Conservation (phyloP, 1,284 basidiomycete species). For the Mixia osmundae region DNA sequence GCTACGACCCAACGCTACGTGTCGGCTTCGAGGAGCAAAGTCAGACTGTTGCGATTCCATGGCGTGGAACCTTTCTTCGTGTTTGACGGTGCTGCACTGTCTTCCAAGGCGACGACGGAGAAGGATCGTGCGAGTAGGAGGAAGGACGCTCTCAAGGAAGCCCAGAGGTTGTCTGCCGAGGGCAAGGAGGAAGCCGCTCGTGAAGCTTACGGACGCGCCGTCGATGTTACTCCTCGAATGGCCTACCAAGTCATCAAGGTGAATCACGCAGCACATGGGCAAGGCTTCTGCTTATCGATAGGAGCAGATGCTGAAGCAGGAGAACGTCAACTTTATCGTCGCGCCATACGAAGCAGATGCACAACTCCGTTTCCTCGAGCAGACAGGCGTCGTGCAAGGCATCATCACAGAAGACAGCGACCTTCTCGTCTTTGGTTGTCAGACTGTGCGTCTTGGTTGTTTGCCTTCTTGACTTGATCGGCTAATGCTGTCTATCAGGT, state of each 20-base stretch:
- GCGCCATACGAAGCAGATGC: constrained; percentile 98
- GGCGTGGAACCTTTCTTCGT: constrained; percentile 76
- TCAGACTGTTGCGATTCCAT: constrained; percentile 62
- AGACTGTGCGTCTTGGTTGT: constrained; percentile 34
- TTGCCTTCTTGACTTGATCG: background rate
- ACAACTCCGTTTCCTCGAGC: constrained; percentile 72
- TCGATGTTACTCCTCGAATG: constrained; percentile 94
- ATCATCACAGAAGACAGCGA: constrained; percentile 98
- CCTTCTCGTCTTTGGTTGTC: constrained; percentile 85
- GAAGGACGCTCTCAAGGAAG: constrained; percentile 40
- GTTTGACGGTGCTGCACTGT: constrained; percentile 86
- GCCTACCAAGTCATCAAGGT: constrained; percentile 94
- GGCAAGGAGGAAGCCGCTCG: constrained; percentile 58
- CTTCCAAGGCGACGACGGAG: constrained; percentile 82
- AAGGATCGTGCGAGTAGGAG: constrained; percentile 43
- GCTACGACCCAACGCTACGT: constrained; percentile 78
- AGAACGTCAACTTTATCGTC: constrained; percentile 61
- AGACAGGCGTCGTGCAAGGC: constrained; percentile 56
- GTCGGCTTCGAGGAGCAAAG: constrained; percentile 79
- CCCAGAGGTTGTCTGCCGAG: constrained; percentile 45
- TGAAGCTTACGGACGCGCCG: constrained; percentile 67
- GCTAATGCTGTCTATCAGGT: constrained; percentile 18
- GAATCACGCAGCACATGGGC: constrained; percentile 10
- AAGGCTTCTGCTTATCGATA: background rate
- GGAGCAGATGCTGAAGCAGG: constrained; percentile 49